Conservation (phyloP, 2,329 filamentous ascomycete genomes). For the Lasiodiplodia sp. region DNA sequence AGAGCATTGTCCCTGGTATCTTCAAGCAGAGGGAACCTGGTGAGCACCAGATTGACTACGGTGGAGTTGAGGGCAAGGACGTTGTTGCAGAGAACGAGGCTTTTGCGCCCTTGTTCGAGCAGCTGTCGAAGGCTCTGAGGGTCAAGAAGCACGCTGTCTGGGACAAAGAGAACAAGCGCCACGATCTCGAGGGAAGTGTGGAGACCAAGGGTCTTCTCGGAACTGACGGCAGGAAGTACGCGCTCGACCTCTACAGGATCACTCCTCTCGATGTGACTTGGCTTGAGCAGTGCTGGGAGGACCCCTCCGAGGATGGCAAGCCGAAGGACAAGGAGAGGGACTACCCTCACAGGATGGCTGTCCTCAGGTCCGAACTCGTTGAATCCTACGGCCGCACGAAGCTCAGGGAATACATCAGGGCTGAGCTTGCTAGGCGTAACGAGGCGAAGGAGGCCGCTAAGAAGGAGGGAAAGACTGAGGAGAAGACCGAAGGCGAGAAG, state of each 20-base stretch:
- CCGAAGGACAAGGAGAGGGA: conserved; percentile 57
- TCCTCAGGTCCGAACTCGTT: conserved; percentile 87
- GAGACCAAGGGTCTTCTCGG: conserved; percentile 98
- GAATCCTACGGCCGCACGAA: conserved; percentile 85
- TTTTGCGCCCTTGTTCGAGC: conserved; percentile 84
- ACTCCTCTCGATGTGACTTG: conserved; percentile 90
- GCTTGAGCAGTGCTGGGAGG: conserved; percentile 76
- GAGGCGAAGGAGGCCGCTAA: conserved; percentile 44
- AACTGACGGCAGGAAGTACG: conserved; percentile 95
- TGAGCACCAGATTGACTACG: conserved; percentile 99
- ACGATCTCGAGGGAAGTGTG: conserved; percentile 92
- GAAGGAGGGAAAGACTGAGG: conserved; percentile 30
- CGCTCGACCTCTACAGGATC: conserved; percentile 94
- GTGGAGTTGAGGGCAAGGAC: conserved; percentile 96
- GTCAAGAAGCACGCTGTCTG: conserved; percentile 96
- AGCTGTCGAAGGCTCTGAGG: conserved; percentile 87
- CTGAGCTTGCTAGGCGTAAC: conserved; percentile 64
- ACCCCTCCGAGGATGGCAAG: conserved; percentile 53
- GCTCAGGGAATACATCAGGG: conserved; percentile 87
- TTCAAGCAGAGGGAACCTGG: conserved; percentile 98
- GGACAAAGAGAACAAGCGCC: conserved; percentile 92
- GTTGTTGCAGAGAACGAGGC: conserved; percentile 88
- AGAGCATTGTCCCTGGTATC: conserved; percentile 97
- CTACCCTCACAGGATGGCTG: conserved; percentile 97
- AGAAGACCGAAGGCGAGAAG: conserved; percentile 44